These are phyloP conservation scores for Ceratobasidium sp. DNA, from an alignment of 1,284 basidiomycete species.

Conservation along the genomic window DNA sequence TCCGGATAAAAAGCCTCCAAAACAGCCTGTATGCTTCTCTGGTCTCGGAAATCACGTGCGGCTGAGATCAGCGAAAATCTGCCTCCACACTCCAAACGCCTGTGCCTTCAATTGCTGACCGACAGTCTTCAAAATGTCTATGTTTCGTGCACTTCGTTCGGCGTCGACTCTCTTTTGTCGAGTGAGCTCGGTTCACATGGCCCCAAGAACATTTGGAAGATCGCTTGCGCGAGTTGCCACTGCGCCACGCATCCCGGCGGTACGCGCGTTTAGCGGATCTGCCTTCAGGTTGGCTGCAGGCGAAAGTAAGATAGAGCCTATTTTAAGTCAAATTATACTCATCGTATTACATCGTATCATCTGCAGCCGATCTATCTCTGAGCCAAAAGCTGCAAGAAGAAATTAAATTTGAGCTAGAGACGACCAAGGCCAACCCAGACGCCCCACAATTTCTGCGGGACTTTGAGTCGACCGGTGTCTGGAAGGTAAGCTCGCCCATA, in stretches of 20 bases:
- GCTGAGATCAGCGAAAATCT: background rate
- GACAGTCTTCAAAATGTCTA: slow-evolving; percentile 32
- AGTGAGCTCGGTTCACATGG: slow-evolving; percentile 9
- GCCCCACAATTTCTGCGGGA: slow-evolving; percentile 79
- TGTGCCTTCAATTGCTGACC: background rate
- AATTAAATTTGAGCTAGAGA: slow-evolving; percentile 83
- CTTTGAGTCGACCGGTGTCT: slow-evolving; percentile 78
- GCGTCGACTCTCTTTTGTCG: slow-evolving; percentile 9
- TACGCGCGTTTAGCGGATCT: slow-evolving; percentile 36
- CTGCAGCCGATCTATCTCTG: slow-evolving; percentile 80
- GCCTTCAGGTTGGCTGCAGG: slow-evolving; percentile 36
- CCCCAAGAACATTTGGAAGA: slow-evolving; percentile 5
- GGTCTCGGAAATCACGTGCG: background rate
- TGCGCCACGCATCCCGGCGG: slow-evolving; percentile 27
- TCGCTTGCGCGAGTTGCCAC: slow-evolving; percentile 16
- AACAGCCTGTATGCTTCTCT: background rate
- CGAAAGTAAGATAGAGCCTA: slow-evolving; percentile 42
- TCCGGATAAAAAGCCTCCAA: too few species aligned
- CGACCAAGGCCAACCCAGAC: slow-evolving; percentile 54
- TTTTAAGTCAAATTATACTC: too few species aligned
- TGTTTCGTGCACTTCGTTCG: slow-evolving; percentile 25
- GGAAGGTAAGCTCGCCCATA: slow-evolving; percentile 62
- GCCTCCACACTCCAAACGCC: background rate
- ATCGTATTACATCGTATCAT: too few species aligned
- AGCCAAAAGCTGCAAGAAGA: slow-evolving; percentile 82